Evolutionary conservation across 2,329 filamentous ascomycete genomes (phyloP), one percentile per base, ranked within the genome.

Genomic region (Claviceps lovelessii): DNA sequence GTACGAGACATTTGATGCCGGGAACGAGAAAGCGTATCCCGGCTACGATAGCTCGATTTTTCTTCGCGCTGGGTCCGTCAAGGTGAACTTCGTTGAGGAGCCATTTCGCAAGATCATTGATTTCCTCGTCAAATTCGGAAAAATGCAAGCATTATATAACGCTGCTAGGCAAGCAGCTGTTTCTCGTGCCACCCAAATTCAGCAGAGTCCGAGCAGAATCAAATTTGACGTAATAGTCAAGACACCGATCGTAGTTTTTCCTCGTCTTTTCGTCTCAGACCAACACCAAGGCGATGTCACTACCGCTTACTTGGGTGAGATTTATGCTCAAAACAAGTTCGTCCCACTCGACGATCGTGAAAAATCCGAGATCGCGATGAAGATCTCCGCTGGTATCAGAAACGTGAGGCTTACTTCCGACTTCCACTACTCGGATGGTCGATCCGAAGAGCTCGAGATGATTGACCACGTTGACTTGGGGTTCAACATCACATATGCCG

Each of bases 91-190:
- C 67, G 73, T 97, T 4, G 91, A 96, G 58, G 94, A 98, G 68
- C 93, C 93, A 0, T 96, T 97, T 75, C 83, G 93, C 53, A 97
- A 97, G 71, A 97, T 99, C 59, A 88, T 98, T 69, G 88, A 94
- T 61, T 99, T 98, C 69, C 76, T 95, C 47, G 90, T 99, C 67
- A 98, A 98, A 64, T 99, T 99, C 67, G 93, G 94, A 57, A 95
- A 95, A 71, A 99, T 99, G 93, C 93, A 98, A 70, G 91, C 93
- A 28, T 86, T 98, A 53, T 98, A 95, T 75, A 98, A 99, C 65
- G 91, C 93, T 46, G 93, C 94, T 13, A 83, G 94, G 39, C 89
- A 95, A 69, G 94, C 91, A 44, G 93, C 94, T 3, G 88, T 93
- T 44, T 91, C 88, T 58, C 90, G 96, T 68, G 94, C 93, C 10